A percentile compares a stretch with the other conserved stretches of the same genome.
phyloP scores from a whole-genome alignment of 2,329 filamentous ascomycete species.

The Phyllosticta capitalensis region DNA sequence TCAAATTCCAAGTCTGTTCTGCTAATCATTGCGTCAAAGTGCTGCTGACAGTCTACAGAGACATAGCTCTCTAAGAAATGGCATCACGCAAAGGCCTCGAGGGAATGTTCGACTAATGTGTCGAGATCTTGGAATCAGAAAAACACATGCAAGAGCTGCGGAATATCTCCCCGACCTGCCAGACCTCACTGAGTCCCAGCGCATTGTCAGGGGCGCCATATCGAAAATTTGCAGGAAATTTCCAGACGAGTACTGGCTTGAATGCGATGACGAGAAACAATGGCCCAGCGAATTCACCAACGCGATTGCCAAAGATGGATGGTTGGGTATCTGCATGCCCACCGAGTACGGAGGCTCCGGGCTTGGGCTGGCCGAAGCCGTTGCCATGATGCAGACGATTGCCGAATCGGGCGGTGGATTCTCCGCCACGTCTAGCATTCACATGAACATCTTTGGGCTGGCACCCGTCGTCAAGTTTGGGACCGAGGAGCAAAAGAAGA shows the following conservation, averaged over 20 bases:
- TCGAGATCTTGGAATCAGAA: neutral
- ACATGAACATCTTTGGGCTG: conserved; percentile 41
- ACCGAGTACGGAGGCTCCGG: conserved; percentile 65
- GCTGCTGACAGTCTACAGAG: too few species aligned
- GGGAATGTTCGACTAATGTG: neutral
- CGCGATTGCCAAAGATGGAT: conserved; percentile 63
- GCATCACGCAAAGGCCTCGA: neutral
- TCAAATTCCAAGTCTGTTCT: too few species aligned
- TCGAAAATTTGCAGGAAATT: conserved; percentile 60
- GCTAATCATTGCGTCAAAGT: too few species aligned
- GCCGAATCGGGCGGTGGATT: conserved; percentile 47
- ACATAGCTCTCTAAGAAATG: neutral
- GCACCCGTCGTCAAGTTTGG: conserved; percentile 38
- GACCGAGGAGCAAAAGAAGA: conserved; percentile 32
- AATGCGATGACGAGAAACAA: conserved; percentile 57
- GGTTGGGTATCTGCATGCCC: conserved; percentile 72
- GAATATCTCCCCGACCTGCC: conserved; percentile 14
- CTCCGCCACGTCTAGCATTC: conserved; percentile 33
- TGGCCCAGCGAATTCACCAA: conserved; percentile 71
- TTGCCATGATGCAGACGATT: conserved; percentile 81
- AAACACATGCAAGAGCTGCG: neutral
- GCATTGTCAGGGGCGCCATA: conserved; percentile 63
- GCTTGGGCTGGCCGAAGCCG: conserved; percentile 70
- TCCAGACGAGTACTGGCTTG: conserved; percentile 67
- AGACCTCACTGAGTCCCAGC: conserved; percentile 56